These are phyloP conservation scores for Puya raimondii DNA, from an alignment of 176 grass and related monocot genomes.

Conservation along the genomic window DNA sequence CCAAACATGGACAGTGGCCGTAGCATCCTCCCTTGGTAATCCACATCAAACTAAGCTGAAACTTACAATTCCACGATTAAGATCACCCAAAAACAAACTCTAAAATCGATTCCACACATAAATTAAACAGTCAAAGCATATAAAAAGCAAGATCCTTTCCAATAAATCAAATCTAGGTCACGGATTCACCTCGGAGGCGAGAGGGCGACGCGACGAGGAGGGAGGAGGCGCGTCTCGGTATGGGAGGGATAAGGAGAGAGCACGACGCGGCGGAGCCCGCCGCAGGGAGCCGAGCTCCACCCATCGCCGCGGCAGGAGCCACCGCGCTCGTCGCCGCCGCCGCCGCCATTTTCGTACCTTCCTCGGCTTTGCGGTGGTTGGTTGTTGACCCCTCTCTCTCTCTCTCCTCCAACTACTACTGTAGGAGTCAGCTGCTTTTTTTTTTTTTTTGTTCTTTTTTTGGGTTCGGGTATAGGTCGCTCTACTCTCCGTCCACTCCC, in stretches of 20 bases:
- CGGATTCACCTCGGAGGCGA: not conserved
- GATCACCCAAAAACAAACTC: no score
- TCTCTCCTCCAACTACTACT: not conserved
- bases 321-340: slow-evolving; percentile 14
- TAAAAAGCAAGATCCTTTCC: not conserved
- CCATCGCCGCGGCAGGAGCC: slow-evolving; percentile 37
- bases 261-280: slow-evolving; percentile 8
- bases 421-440: not conserved
- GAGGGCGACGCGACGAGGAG: slow-evolving; percentile 8
- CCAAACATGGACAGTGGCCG: no score
- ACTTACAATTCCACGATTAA: no score
- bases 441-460: not conserved
- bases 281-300: not conserved
- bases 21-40: no score
- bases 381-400: slow-evolving; percentile 1
- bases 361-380: not conserved
- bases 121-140: not conserved
- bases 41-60: no score
- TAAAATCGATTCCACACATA: no score
- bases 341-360: not conserved
- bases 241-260: slow-evolving; percentile 50
- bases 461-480: slow-evolving; percentile 7
- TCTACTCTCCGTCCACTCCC: not conserved
- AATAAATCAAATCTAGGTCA: not conserved
- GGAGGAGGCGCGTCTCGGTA: slow-evolving; percentile 34